phyloP scores from a whole-genome alignment of 1,284 basidiomycete genomes.

The Ceratobasidium sp. region DNA sequence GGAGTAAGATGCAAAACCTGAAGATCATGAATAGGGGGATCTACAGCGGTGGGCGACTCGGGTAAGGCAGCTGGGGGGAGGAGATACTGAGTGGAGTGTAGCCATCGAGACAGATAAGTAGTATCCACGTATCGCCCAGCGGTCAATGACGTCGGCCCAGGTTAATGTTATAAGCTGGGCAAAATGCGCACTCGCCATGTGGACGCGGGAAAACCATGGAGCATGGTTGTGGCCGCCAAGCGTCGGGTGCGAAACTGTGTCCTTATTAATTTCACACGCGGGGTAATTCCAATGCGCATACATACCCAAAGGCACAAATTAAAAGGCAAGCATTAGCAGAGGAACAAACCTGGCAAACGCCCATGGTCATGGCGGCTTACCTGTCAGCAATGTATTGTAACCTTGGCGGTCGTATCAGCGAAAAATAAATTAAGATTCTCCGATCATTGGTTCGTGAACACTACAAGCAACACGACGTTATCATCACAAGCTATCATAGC shows the following conservation, averaged over 20 bases:
- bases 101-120: too few relatives aligned
- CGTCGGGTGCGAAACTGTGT: neutral
- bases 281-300: too few relatives aligned
- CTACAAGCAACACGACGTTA: conserved; percentile 25
- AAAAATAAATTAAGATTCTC: neutral
- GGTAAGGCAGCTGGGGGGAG: neutral
- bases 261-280: too few relatives aligned
- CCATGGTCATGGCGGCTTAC: too few relatives aligned
- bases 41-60: neutral
- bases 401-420: neutral
- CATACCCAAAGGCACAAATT: too few relatives aligned
- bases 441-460: conserved; percentile 12
- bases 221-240: neutral
- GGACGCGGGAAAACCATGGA: neutral
- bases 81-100: too few relatives aligned
- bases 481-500: conserved; percentile 35
- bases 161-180: neutral
- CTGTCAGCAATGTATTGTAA: too few relatives aligned
- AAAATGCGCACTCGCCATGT: neutral
- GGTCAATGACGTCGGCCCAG: neutral
- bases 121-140: neutral
- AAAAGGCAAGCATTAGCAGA: too few relatives aligned
- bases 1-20: neutral
- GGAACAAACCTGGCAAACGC: too few relatives aligned
- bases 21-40: neutral